A percentile compares a stretch with the other conserved stretches of the same genome.
Conservation (phyloP, 352 stramenopile species). For the Globisporangium canariense region DNA sequence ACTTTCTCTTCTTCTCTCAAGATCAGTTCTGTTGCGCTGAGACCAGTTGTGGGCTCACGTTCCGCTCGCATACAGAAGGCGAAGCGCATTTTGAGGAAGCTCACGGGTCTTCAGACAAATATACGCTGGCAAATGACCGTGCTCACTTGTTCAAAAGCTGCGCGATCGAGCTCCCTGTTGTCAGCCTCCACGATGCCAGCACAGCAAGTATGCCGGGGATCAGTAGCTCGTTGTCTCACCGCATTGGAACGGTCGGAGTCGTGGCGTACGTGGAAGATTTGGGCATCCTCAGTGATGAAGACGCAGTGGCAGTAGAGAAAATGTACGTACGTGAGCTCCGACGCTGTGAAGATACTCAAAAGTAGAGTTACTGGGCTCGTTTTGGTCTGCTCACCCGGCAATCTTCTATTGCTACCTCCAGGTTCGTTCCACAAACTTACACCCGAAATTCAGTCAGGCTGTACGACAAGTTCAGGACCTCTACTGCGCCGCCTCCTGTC, state of each 20-base stretch:
- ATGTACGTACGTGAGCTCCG: constrained; percentile 10
- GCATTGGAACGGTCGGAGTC: constrained; percentile 29
- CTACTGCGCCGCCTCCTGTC: background rate
- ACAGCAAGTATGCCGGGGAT: too few relatives aligned
- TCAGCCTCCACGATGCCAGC: constrained; percentile 8
- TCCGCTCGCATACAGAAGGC: constrained; percentile 25
- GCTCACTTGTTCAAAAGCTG: constrained; percentile 41
- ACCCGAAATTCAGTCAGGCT: background rate
- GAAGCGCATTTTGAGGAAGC: constrained; percentile 37
- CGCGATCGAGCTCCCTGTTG: constrained; percentile 56
- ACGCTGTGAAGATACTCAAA: background rate
- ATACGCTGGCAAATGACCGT: background rate
- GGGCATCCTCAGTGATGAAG: constrained; percentile 17
- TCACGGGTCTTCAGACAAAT: constrained; percentile 12
- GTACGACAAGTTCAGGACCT: constrained; percentile 1
- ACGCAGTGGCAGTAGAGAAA: constrained; percentile 1
- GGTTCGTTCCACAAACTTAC: constrained; percentile 1
- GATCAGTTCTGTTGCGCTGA: constrained; percentile 41
- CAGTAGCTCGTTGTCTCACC: background rate
- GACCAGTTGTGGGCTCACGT: constrained; percentile 29
- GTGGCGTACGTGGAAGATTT: constrained; percentile 39
- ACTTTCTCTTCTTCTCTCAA: constrained; percentile 68
- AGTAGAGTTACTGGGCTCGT: background rate
- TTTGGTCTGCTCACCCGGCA: background rate
- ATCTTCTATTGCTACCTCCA: background rate